These are phyloP conservation scores for Amyloporia xantha DNA, from an alignment of 768 basidiomycete species.

Conservation along the genomic window DNA sequence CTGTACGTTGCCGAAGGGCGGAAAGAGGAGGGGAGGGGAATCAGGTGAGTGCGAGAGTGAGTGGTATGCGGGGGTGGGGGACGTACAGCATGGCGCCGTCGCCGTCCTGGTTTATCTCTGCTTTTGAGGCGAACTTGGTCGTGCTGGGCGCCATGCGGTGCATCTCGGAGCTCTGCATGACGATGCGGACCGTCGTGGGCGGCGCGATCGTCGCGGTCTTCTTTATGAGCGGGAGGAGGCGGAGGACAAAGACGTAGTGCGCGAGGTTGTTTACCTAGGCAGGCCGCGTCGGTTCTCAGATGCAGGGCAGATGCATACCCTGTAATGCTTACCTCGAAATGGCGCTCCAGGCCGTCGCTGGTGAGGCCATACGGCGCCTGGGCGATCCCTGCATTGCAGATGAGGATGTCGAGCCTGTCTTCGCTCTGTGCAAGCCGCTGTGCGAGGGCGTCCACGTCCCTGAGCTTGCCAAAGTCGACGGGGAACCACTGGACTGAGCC, in stretches of 20 bases:
- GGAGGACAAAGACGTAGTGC: conserved; percentile 21
- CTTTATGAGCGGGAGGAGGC: conserved; percentile 22
- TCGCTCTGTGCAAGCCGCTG: conserved; percentile 17
- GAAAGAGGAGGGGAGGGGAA: neutral
- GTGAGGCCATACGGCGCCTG: conserved; percentile 23
- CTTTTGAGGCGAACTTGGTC: conserved; percentile 18
- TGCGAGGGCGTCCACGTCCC: conserved; percentile 17
- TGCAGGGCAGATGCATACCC: neutral
- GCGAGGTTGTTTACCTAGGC: conserved; percentile 23
- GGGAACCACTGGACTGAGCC: conserved; percentile 21
- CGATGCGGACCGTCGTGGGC: conserved; percentile 22
- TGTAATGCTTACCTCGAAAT: conserved; percentile 17
- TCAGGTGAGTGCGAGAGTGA: neutral
- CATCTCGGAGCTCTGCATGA: conserved; percentile 25
- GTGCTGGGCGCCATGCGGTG: conserved; percentile 18
- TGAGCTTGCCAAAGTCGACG: conserved; percentile 19
- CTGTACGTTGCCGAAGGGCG: conserved; percentile 13
- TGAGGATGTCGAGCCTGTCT: conserved; percentile 22
- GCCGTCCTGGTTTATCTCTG: conserved; percentile 20
- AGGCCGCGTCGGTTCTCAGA: neutral
- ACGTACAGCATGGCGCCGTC: conserved; percentile 19
- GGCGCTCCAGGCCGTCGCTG: conserved; percentile 21
- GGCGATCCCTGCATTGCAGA: conserved; percentile 23
- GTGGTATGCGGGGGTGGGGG: too few species aligned
- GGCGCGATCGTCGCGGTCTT: conserved; percentile 18